phyloP scores from a whole-genome alignment of 2,329 filamentous ascomycete species.

The Verticillium dahliae region DNA sequence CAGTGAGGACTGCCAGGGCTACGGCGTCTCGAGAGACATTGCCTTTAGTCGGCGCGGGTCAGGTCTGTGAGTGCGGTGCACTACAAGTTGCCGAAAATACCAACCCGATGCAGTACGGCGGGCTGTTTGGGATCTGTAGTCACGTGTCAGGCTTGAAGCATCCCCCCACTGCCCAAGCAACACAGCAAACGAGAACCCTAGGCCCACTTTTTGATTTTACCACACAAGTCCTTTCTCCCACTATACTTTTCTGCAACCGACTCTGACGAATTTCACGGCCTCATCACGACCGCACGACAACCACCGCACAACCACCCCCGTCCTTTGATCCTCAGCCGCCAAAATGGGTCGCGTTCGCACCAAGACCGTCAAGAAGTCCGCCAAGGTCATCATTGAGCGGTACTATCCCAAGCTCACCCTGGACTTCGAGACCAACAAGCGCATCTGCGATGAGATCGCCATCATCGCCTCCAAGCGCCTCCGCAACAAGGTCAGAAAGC shows the following conservation, averaged over 20 bases:
- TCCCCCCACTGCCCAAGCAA: not conserved
- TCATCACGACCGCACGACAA: constrained; percentile 45
- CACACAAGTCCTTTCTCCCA: not conserved
- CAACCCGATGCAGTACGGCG: too few species aligned
- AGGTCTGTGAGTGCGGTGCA: too few species aligned
- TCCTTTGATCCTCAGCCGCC: constrained; percentile 38
- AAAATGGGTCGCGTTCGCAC: constrained; percentile 67
- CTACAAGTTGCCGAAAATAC: too few species aligned
- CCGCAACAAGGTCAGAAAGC: constrained; percentile 79
- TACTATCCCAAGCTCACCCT: constrained; percentile 97
- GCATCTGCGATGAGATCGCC: constrained; percentile 99
- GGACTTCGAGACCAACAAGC: constrained; percentile 99
- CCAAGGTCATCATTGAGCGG: constrained; percentile 99
- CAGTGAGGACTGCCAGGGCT: too few species aligned
- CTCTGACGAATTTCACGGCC: constrained; percentile 12
- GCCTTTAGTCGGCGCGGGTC: too few species aligned
- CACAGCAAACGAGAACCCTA: not conserved
- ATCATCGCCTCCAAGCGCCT: constrained; percentile 99
- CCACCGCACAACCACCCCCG: constrained; percentile 25
- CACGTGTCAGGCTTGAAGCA: not conserved
- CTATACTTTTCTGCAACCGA: not conserved
- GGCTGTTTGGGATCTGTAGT: not conserved
- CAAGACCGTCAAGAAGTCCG: constrained; percentile 69
- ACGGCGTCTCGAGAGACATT: too few species aligned
- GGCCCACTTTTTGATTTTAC: constrained; percentile 2